These are phyloP conservation scores for Linum tenue DNA, from an alignment of 345 rosid genomes.

Conservation along the genomic window DNA sequence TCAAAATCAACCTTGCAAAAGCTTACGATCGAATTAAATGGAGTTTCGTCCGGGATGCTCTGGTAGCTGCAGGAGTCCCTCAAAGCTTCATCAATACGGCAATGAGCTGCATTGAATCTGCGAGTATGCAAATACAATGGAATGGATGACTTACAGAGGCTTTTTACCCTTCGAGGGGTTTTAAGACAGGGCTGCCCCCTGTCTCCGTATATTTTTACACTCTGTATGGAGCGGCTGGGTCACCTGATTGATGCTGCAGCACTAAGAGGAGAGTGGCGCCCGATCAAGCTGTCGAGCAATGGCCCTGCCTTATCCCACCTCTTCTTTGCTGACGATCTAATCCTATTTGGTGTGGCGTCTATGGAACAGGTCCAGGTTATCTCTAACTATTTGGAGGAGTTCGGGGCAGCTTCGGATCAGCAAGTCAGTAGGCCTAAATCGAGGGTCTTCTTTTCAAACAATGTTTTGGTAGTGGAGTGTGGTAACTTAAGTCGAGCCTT, in stretches of 20 bases:
- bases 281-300: neutral
- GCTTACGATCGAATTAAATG: no score
- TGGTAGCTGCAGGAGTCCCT: neutral
- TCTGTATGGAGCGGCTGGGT: no score
- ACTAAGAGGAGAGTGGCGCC: neutral
- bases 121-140: no score
- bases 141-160: neutral
- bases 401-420: no score
- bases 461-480: neutral
- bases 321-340: no score
- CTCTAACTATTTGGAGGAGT: no score
- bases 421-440: neutral
- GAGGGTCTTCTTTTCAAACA: neutral
- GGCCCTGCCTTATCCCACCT: neutral
- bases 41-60: neutral
- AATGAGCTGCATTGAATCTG: neutral
- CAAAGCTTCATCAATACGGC: neutral
- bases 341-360: no score
- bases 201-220: no score
- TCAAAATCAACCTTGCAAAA: no score
- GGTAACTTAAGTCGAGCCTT: neutral
- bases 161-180: neutral
- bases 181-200: neutral
- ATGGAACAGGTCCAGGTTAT: no score
- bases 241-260: no score